Evolutionary conservation across 371 early-diverging fungal species (phyloP).

Genomic region (Lichtheimia hyalospora): DNA sequence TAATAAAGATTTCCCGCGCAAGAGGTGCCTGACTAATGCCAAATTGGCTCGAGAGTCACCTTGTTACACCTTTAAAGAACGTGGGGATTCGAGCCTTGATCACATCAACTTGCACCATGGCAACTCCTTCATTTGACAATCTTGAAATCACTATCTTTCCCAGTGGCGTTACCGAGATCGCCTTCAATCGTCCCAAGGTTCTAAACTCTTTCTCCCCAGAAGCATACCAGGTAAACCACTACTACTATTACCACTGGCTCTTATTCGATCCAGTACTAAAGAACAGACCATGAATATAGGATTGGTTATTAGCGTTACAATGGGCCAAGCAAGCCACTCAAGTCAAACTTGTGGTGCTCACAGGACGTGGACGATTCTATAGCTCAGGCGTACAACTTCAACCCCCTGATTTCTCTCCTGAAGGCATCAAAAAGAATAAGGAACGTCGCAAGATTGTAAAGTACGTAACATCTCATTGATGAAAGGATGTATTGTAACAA

Average conservation of each 20-base stretch:
- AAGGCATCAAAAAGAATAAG: constrained; percentile 17
- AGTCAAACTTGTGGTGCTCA: constrained; percentile 62
- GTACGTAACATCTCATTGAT: constrained; percentile 10
- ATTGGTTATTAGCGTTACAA: constrained; percentile 63
- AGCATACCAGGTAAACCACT: constrained; percentile 54
- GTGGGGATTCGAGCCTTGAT: too few relatives aligned
- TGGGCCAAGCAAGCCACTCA: constrained; percentile 52
- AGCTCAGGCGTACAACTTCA: constrained; percentile 67
- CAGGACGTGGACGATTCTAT: constrained; percentile 70
- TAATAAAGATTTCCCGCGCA: too few relatives aligned
- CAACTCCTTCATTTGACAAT: constrained; percentile 49
- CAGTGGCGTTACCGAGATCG: constrained; percentile 63
- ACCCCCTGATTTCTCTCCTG: constrained; percentile 28
- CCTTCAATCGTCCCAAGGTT: constrained; percentile 65
- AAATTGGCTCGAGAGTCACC: too few relatives aligned
- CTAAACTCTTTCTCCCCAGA: constrained; percentile 65
- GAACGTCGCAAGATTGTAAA: constrained; percentile 19
- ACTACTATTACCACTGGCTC: too few relatives aligned
- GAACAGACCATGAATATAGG: constrained; percentile 23
- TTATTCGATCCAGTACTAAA: neutral
- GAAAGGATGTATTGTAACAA: neutral
- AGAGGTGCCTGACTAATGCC: too few relatives aligned
- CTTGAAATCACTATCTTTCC: constrained; percentile 49
- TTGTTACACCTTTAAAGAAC: too few relatives aligned
- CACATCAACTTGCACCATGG: too few relatives aligned